Conservation (phyloP, 495 filamentous ascomycete genomes). For the Neohortaea acidophila region DNA sequence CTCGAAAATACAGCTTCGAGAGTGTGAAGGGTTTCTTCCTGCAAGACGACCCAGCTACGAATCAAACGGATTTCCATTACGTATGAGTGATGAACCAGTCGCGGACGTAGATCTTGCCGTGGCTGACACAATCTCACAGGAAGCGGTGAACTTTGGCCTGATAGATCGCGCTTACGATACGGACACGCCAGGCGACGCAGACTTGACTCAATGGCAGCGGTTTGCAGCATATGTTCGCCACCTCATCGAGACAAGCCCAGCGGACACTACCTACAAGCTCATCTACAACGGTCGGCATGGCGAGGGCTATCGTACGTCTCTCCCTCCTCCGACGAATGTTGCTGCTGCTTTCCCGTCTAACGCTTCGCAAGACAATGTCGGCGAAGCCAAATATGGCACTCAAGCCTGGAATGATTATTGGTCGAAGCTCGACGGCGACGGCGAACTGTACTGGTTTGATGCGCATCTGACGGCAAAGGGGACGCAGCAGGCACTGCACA, state of each 20-base stretch:
- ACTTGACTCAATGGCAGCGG: conserved; percentile 21
- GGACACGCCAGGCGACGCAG: conserved; percentile 14
- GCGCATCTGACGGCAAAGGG: conserved; percentile 22
- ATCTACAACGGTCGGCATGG: conserved; percentile 27
- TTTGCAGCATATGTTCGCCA: conserved; percentile 17
- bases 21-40: conserved; percentile 20
- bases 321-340: neutral
- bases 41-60: conserved; percentile 18
- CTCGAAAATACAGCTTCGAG: neutral
- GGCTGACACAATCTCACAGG: conserved; percentile 10
- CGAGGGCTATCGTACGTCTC: conserved; percentile 21
- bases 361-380: conserved; percentile 20
- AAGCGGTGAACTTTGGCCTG: conserved; percentile 22
- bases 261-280: conserved; percentile 20
- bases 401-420: conserved; percentile 26
- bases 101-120: neutral
- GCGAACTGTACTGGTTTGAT: conserved; percentile 21
- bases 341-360: neutral
- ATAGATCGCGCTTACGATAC: conserved; percentile 20
- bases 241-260: conserved; percentile 12
- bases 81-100: conserved; percentile 12
- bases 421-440: conserved; percentile 25
- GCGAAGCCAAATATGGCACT: conserved; percentile 25
- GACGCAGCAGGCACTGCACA: conserved; percentile 19
- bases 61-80: conserved; percentile 17